Base-by-base conservation (phyloP, 192 early-diverging fungal genomes). In the Podila verticillata region DNA sequence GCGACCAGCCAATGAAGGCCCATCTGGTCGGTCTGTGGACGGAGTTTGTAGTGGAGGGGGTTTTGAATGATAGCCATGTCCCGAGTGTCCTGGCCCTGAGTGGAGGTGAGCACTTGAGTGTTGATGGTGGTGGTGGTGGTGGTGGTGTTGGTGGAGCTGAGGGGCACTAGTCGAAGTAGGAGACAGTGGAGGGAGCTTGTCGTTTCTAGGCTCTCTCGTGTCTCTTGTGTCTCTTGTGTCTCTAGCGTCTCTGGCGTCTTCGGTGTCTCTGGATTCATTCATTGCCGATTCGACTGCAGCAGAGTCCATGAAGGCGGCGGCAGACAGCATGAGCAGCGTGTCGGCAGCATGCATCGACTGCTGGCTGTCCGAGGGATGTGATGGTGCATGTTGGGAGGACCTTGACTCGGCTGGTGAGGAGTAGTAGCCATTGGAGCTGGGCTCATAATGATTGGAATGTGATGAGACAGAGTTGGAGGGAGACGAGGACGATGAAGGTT, bases 241-340 rank as follows among this genome's bases (percentile, higher is more conserved):
- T 2, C 15, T 48, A 2, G n/a, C 30, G 32, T 65, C 56, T 51
- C 47, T 57, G 0, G 22, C 35, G 7, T 65, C n/a, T 12, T 15
- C 44, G 0, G 66, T 17, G 13, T 39, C 34, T 47, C 66, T 39
- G 22, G n/a, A 2, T 22, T 54, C 51, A 24, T 24, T n/a, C 51
- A 54, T 24, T 17, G 68, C 59, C 1, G 56, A 12, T 9, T 54
- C 69, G 35, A 68, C 68, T 60, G 56, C 44, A 39, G 51, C 63
- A 20, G 70, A 63, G 44, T 74, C 75, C 75, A 82, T 74, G 56
- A 82, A 75, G 10, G 73, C 81, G 39, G 71, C 73, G 44, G 74
- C 65, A 63, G 73, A 68, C 56, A 65, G 72, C 61, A 82, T 68
- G 61, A 83, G 61, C 62, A 85, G 54, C 20, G 74, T 78, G 49